These are phyloP conservation scores for Trichoderma atroviride DNA, from an alignment of 2,329 filamentous ascomycete genomes.

Conservation along the genomic window DNA sequence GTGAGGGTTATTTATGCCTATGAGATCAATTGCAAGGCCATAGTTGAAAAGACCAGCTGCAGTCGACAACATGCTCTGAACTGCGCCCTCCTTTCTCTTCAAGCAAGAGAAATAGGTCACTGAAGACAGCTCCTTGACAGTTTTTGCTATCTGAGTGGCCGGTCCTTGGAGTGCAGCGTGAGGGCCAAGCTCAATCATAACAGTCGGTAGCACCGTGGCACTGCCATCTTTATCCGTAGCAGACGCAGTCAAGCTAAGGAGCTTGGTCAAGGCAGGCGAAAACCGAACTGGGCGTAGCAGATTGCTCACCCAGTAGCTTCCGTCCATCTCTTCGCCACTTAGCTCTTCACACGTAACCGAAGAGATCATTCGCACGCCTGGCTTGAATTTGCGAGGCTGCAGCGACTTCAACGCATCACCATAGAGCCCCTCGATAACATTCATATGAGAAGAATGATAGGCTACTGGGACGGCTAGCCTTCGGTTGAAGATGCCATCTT, in stretches of 20 bases:
- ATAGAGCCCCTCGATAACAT: conserved; percentile 32
- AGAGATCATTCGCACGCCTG: conserved; percentile 27
- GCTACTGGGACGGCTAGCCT: conserved; percentile 50
- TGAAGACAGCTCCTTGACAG: background rate
- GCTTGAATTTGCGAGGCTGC: conserved; percentile 10
- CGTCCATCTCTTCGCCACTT: conserved; percentile 20
- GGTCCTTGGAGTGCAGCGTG: conserved; percentile 25
- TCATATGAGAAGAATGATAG: conserved; percentile 43
- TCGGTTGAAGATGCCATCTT: conserved; percentile 47
- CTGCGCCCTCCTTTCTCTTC: conserved; percentile 18
- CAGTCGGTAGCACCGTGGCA: background rate
- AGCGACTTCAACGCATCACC: conserved; percentile 29
- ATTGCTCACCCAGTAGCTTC: conserved; percentile 24
- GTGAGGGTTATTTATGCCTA: conserved; percentile 11
- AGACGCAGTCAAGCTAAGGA: background rate
- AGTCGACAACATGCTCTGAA: conserved; percentile 1
- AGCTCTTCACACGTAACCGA: conserved; percentile 15
- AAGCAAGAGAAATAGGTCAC: conserved; percentile 17
- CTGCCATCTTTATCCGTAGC: background rate
- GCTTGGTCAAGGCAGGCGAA: conserved; percentile 19
- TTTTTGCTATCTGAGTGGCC: conserved; percentile 19
- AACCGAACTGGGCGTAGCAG: conserved; percentile 25
- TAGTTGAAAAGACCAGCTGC: conserved; percentile 3
- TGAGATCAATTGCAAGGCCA: conserved; percentile 19
- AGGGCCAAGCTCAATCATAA: conserved; percentile 27